phyloP scores from a whole-genome alignment of 768 basidiomycete species.

The Amylocystis lapponica region DNA sequence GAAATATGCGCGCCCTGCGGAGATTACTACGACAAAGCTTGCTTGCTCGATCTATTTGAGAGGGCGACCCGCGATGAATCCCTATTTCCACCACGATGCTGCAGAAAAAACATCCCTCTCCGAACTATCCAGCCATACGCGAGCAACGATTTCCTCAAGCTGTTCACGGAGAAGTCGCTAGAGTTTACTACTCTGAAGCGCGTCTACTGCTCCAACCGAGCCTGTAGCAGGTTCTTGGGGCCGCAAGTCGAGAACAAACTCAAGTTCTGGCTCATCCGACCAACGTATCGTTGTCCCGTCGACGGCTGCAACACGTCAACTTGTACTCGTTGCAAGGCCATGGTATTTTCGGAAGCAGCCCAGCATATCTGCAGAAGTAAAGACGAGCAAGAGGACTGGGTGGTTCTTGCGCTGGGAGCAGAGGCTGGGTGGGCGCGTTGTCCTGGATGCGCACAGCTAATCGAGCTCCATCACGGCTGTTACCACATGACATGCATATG shows the following conservation, averaged over 20 bases:
- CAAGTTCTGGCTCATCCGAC: neutral
- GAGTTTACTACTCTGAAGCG: conserved; percentile 20
- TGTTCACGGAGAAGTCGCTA: conserved; percentile 13
- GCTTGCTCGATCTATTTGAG: conserved; percentile 30
- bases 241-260: neutral
- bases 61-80: conserved; percentile 31
- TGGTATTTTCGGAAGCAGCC: neutral
- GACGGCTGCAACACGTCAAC: conserved; percentile 6
- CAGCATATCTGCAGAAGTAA: conserved; percentile 18
- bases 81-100: conserved; percentile 29
- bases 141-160: conserved; percentile 1
- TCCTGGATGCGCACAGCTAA: conserved; percentile 33
- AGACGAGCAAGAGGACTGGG: conserved; percentile 19
- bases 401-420: conserved; percentile 22
- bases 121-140: conserved; percentile 13
- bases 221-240: conserved; percentile 22
- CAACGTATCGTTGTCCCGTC: conserved; percentile 5
- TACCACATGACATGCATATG: conserved; percentile 38
- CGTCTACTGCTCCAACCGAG: conserved; percentile 23
- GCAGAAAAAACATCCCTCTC: conserved; percentile 16
- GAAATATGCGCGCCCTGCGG: conserved; percentile 23
- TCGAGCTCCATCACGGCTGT: conserved; percentile 33
- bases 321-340: conserved; percentile 7
- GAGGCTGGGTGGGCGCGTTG: conserved; percentile 32
- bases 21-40: conserved; percentile 31